phyloP scores from a whole-genome alignment of 768 basidiomycete genomes.

The Lactifluus rugatus region DNA sequence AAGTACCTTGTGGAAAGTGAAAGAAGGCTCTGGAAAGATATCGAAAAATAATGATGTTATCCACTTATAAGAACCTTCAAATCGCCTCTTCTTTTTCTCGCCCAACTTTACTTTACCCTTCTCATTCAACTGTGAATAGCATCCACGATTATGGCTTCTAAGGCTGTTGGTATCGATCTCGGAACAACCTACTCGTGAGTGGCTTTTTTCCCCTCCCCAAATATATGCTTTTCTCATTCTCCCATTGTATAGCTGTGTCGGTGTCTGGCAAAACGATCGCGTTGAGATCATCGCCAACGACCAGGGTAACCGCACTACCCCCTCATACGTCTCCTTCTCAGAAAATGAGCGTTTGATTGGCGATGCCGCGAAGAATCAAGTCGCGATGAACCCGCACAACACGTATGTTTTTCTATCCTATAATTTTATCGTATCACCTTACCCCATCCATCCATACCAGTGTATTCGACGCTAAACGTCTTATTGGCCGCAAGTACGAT shows the following conservation, averaged over 20 bases:
- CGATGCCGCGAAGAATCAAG: constrained; percentile 98
- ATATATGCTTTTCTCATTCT: constrained; percentile 3
- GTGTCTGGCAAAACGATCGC: constrained; percentile 99
- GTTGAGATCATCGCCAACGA: constrained; percentile 98
- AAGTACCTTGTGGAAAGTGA: constrained; percentile 14
- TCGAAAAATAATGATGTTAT: constrained; percentile 20
- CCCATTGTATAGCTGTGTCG: constrained; percentile 68
- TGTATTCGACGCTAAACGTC: constrained; percentile 97
- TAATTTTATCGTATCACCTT: constrained; percentile 20
- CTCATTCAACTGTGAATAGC: too few relatives aligned
- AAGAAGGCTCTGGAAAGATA: constrained; percentile 25
- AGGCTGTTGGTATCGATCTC: constrained; percentile 86
- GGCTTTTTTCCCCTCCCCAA: neutral
- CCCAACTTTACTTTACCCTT: too few relatives aligned
- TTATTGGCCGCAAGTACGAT: constrained; percentile 87
- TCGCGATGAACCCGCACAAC: constrained; percentile 97
- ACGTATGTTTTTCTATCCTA: constrained; percentile 36
- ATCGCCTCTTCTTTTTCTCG: neutral
- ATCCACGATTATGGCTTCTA: constrained; percentile 26
- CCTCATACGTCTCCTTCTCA: constrained; percentile 93
- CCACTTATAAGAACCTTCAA: constrained; percentile 19
- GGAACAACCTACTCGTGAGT: constrained; percentile 89
- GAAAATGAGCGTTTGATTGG: constrained; percentile 95
- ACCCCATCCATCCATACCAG: constrained; percentile 29
- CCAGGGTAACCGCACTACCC: constrained; percentile 91